Conservation (phyloP, 495 filamentous ascomycete genomes). For the Amorphotheca resinae region DNA sequence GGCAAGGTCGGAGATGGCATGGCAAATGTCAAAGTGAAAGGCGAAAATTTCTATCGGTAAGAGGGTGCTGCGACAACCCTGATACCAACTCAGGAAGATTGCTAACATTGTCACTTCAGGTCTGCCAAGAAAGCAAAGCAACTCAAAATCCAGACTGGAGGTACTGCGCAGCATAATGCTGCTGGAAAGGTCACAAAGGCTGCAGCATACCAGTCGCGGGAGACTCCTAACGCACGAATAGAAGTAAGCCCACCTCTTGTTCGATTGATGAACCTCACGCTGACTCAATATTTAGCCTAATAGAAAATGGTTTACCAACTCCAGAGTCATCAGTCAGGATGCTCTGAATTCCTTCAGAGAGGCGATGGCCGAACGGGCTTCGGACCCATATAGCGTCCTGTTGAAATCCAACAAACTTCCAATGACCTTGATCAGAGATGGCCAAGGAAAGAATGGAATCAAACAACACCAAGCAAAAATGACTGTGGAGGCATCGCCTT, state of each 20-base stretch:
- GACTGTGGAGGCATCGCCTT: conserved; percentile 74
- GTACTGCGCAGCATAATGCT: conserved; percentile 62
- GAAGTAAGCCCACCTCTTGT: conserved; percentile 29
- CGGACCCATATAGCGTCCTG: conserved; percentile 84
- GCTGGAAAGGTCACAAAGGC: conserved; percentile 63
- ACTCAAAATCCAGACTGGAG: conserved; percentile 80
- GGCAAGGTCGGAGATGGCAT: conserved; percentile 75
- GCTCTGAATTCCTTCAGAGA: conserved; percentile 74
- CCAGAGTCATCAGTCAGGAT: conserved; percentile 49
- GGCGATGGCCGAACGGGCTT: conserved; percentile 78
- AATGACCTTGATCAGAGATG: conserved; percentile 66
- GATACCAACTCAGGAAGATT: neutral
- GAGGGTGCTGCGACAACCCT: conserved; percentile 8
- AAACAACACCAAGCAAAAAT: conserved; percentile 95
- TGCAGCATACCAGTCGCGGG: conserved; percentile 70
- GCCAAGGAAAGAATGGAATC: conserved; percentile 56
- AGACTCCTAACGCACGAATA: conserved; percentile 70
- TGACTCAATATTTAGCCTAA: too few relatives aligned
- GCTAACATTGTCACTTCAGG: conserved; percentile 27
- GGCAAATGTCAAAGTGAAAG: conserved; percentile 82
- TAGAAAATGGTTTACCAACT: conserved; percentile 58
- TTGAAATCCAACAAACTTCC: conserved; percentile 91
- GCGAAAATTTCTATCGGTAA: conserved; percentile 88
- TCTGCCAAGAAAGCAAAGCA: conserved; percentile 77
- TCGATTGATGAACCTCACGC: too few relatives aligned